These are phyloP conservation scores for Rhodotorula sp. DNA, from an alignment of 1,284 basidiomycete genomes.

Conservation along the genomic window DNA sequence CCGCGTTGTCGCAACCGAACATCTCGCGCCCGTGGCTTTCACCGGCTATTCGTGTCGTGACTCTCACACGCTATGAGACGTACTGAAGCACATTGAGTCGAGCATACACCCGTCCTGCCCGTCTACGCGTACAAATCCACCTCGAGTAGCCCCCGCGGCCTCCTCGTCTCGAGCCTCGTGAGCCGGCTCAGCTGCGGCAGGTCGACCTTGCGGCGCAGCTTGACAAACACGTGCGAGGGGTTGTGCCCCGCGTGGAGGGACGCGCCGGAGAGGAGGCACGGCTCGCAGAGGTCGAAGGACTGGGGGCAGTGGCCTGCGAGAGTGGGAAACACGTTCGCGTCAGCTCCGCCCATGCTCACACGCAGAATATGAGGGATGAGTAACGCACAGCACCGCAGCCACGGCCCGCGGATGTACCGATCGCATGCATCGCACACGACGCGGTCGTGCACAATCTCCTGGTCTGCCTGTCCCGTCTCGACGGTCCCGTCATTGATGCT, in stretches of 20 bases:
- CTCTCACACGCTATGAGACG: no score
- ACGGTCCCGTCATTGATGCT: neutral
- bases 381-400: conserved; percentile 29
- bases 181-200: conserved; percentile 13
- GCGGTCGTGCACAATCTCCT: neutral
- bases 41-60: no score
- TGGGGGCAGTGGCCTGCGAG: conserved; percentile 21
- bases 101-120: no score
- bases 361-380: neutral
- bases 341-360: neutral
- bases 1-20: no score
- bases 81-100: no score
- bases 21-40: no score
- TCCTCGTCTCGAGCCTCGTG: conserved; percentile 6
- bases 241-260: conserved; percentile 8
- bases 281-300: conserved; percentile 18
- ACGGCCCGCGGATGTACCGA: neutral
- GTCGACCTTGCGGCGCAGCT: conserved; percentile 17
- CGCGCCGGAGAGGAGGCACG: conserved; percentile 11
- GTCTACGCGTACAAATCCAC: conserved; percentile 12
- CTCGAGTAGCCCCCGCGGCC: conserved; percentile 8
- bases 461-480: neutral
- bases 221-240: conserved; percentile 23
- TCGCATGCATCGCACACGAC: conserved; percentile 24
- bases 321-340: no score